These are phyloP conservation scores for Myxozyma nipponensis DNA, from an alignment of 805 yeast species.

Conservation along the genomic window DNA sequence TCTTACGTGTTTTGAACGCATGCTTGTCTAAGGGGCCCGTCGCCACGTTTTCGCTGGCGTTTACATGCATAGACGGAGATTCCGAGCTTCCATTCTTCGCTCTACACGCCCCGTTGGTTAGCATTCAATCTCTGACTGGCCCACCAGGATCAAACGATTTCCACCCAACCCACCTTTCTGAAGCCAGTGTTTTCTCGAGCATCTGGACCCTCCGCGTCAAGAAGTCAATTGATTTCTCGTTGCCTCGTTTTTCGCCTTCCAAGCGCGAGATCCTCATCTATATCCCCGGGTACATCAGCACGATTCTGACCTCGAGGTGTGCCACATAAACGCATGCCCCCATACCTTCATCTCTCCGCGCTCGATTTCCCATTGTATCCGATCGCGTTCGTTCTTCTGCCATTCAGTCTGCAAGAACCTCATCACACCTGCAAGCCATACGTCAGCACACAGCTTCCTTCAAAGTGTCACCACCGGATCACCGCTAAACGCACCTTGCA, in stretches of 20 bases:
- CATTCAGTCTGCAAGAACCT: constrained; percentile 60
- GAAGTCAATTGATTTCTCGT: constrained; percentile 32
- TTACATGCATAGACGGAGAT: no score
- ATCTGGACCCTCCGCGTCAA: constrained; percentile 32
- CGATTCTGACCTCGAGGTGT: no score
- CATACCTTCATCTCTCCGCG: constrained; percentile 54
- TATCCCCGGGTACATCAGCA: no score
- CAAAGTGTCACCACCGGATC: neutral
- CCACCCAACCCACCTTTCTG: constrained; percentile 22
- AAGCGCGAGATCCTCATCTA: constrained; percentile 45
- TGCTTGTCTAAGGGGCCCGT: neutral
- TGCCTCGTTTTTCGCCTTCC: constrained; percentile 51
- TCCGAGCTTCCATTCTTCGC: neutral
- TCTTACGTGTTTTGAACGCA: neutral
- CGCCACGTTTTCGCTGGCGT: no score
- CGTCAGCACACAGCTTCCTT: neutral
- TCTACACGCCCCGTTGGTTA: no score
- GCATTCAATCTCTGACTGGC: no score
- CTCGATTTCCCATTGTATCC: constrained; percentile 59
- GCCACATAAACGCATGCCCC: constrained; percentile 6
- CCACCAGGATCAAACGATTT: no score
- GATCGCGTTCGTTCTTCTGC: constrained; percentile 56
- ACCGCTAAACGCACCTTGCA: constrained; percentile 33
- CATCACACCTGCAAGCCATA: constrained; percentile 48
- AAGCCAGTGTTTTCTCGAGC: constrained; percentile 32